Conservation (phyloP, 2,329 filamentous ascomycete genomes). For the Ceratocystis cacaofunesta region DNA sequence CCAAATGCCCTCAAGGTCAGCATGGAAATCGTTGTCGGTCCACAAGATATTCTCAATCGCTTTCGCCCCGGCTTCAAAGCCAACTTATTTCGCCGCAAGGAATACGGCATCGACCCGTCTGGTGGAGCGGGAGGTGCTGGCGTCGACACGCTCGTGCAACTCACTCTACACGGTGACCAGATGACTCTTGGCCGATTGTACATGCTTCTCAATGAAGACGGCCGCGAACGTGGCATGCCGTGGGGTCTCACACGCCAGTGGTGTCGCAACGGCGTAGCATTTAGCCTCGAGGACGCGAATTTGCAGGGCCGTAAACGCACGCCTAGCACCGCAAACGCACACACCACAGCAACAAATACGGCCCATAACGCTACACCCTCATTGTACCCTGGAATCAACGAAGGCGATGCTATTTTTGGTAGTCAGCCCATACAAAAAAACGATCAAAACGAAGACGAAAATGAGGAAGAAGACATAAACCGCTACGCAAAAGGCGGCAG, state of each 20-base stretch:
- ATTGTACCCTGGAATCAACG: constrained; percentile 1
- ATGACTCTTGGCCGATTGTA: constrained; percentile 23
- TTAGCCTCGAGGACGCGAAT: constrained; percentile 14
- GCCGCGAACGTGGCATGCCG: constrained; percentile 24
- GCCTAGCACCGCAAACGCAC: background rate
- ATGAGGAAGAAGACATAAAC: background rate
- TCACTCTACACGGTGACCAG: constrained; percentile 24
- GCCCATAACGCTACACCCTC: background rate
- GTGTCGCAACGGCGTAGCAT: constrained; percentile 15
- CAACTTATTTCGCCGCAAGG: constrained; percentile 14
- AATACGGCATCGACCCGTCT: constrained; percentile 11
- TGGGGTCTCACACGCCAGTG: constrained; percentile 19
- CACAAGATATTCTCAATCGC: constrained; percentile 11
- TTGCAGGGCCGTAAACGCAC: background rate
- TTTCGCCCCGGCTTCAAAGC: constrained; percentile 16
- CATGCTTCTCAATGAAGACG: constrained; percentile 30
- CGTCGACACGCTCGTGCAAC: constrained; percentile 21
- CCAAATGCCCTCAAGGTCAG: constrained; percentile 16
- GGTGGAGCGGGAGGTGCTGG: background rate
- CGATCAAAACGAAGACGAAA: background rate
- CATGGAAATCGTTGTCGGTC: constrained; percentile 16
- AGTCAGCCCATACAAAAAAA: background rate
- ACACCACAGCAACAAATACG: background rate
- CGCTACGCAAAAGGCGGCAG: background rate
- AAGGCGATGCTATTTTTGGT: constrained; percentile 10